Conservation (phyloP, 768 basidiomycete genomes). For the Lactifluus hygrophoroides region DNA sequence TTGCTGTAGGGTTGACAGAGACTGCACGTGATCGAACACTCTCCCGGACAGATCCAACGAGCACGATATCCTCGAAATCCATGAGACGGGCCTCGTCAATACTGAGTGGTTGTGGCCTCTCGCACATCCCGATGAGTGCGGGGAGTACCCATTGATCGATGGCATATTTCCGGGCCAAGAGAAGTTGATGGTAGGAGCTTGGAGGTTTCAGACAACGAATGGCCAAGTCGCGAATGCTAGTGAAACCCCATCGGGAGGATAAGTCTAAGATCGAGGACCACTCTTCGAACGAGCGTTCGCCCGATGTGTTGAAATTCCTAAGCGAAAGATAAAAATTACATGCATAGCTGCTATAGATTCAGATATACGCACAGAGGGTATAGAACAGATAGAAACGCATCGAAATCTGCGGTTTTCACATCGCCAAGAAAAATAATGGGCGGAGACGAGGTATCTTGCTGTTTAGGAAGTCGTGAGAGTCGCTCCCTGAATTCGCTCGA, state of each 20-base stretch:
- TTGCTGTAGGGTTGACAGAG: neutral
- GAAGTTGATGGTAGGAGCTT: neutral
- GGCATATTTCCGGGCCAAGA: slow-evolving; percentile 1
- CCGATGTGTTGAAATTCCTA: slow-evolving; percentile 8
- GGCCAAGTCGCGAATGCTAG: slow-evolving; percentile 11
- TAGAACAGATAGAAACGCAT: slow-evolving; percentile 15
- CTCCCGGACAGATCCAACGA: slow-evolving; percentile 9
- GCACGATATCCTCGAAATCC: slow-evolving; percentile 7
- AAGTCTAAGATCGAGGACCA: slow-evolving; percentile 15
- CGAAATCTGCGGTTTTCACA: slow-evolving; percentile 8
- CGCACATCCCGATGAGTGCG: slow-evolving; percentile 2
- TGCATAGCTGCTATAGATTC: neutral
- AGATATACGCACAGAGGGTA: slow-evolving; percentile 11
- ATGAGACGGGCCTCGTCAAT: slow-evolving; percentile 10
- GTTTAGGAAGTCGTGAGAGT: neutral
- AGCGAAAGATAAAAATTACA: neutral
- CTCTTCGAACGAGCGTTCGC: slow-evolving; percentile 4
- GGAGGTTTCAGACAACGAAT: neutral
- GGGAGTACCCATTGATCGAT: slow-evolving; percentile 11
- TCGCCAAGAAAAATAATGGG: neutral
- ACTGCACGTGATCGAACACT: neutral
- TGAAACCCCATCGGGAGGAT: slow-evolving; percentile 15
- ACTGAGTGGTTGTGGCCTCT: slow-evolving; percentile 7
- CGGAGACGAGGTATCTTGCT: neutral
- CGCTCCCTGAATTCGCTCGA: slow-evolving; percentile 1